Base-by-base conservation (phyloP, 768 basidiomycete genomes). In the Porpolomopsis calyptriformis region DNA sequence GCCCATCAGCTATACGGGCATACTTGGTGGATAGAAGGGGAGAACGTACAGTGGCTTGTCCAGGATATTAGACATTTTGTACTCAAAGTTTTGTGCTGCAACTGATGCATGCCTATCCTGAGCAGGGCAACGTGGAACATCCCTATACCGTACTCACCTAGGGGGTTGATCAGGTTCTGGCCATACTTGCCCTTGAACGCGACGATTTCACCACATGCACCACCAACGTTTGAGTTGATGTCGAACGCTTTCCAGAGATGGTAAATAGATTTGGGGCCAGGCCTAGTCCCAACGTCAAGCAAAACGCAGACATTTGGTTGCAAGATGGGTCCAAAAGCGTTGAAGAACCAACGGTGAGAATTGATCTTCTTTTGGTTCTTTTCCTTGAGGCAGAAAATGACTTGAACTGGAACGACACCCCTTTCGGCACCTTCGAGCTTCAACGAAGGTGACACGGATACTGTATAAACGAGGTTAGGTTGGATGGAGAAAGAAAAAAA, bases 331-430 rank as follows among this genome's bases (percentile, higher is more conserved):
- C 81, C 82, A 58, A 88, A 89, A 31, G 85, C 83, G 57, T 92
- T 92, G 74, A 93, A 94, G 68, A 93, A 93, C 91, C 90, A 93
- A 26, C 84, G 71, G 54, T 93, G 90, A 4, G 85, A 89, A 64
- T 93, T 94, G 62, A 96, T 93, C 69, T 94, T 94, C 68, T 93
- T 92, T 61, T 89, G 85, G 59, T 94, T 94, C 65, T 85, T 81
- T 66, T 91, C 87, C 59, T 90, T 92, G 47, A 89, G 72, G 60
- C 85, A 93, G 65, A 94, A 94, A 50, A 94, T 83, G 55, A 97
- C 64, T 53, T 97, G 94, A 4, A 97, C 82, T 6, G 94, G 94
- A 3, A 93, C 80, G 34, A 82, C 68, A 1, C 86, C 86, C 53
- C 77, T 78, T 54, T 88, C 85, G 0, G 81, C 73, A 25, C 81